Evolutionary conservation across 192 early-diverging fungal species (phyloP), one percentile per base, ranked within the genome.

Genomic region (Linnemannia zychae): DNA sequence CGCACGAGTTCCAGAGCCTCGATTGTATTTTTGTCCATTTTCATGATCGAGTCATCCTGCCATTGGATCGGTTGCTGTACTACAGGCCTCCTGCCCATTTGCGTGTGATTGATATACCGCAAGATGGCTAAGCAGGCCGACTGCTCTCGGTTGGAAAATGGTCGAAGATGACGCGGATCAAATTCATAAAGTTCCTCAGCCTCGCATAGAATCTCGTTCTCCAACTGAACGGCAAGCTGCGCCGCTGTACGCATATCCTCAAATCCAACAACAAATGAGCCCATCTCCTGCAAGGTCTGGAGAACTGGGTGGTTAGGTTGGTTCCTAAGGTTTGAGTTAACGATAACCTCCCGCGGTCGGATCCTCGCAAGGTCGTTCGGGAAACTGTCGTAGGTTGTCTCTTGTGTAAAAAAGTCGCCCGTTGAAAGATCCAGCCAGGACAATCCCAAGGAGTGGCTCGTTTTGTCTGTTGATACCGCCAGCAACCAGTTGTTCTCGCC

Each of bases 361-460:
- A 99, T 97, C 65, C 96, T 93, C 9, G 93, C 91, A 40, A 99
- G 57, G 74, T 97, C 95, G 12, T 93, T 89, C 12, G 85, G 75
- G 20, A 99, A 89, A 0, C 78, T 75, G 0, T 77, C 77, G 7
- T 88, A 52, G 0, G 79, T 86, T 3, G 93, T 91, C 13, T 90
- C 79, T 77, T 93, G 88, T 16, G 96, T 91, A 76, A 93, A 90
- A 70, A 98, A 98, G 48, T 97, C 96, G 24, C 98, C 98, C 0
- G 96, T 97, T 0, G 95, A 95, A 48, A 99, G 78, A 90, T 99
- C 98, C 4, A 95, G 82, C 98, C 98, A 99, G 0, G 98, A 92
- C 34, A 99, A 84, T 3, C 96, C 95, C 31, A 96, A 68, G 1
- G 40, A 48, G 34, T 77, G 46, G 49, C 73, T 71, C 24, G 60